These are phyloP conservation scores for Terfezia claveryi DNA, from an alignment of 495 filamentous ascomycete genomes.

Conservation along the genomic window DNA sequence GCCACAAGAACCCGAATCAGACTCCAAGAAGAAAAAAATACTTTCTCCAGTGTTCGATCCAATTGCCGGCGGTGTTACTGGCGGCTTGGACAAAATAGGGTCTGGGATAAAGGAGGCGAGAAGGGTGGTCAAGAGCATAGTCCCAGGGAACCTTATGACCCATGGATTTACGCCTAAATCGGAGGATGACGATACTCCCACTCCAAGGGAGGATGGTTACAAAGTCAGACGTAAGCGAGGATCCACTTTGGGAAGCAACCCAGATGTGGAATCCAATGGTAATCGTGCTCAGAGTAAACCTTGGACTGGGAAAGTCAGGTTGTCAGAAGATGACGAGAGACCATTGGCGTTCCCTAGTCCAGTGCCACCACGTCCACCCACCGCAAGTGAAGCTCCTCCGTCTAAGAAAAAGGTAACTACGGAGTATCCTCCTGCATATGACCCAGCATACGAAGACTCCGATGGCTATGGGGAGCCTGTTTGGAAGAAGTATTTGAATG, in stretches of 20 bases:
- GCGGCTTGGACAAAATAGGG: background rate
- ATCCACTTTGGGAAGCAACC: background rate
- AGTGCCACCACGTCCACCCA: constrained; percentile 2
- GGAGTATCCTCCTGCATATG: constrained; percentile 51
- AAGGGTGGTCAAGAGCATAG: background rate
- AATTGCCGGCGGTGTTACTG: background rate
- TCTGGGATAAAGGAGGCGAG: background rate
- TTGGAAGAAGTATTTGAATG: constrained; percentile 66
- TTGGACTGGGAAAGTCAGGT: background rate
- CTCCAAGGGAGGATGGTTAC: background rate
- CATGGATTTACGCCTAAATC: background rate
- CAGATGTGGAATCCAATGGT: background rate
- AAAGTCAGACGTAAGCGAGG: background rate
- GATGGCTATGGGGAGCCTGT: constrained; percentile 43
- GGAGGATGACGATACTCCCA: background rate
- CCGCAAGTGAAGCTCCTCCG: constrained; percentile 6
- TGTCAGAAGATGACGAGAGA: constrained; percentile 8
- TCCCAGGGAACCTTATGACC: background rate
- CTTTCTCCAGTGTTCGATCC: background rate
- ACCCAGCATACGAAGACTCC: constrained; percentile 38
- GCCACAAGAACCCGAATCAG: constrained; percentile 13
- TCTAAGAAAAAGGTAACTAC: constrained; percentile 24
- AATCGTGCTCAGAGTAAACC: background rate
- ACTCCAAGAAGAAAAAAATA: constrained; percentile 23
- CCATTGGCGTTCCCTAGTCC: constrained; percentile 12